Base-by-base conservation (phyloP, 208 protist genomes). In the Crithidia expoeki region DNA sequence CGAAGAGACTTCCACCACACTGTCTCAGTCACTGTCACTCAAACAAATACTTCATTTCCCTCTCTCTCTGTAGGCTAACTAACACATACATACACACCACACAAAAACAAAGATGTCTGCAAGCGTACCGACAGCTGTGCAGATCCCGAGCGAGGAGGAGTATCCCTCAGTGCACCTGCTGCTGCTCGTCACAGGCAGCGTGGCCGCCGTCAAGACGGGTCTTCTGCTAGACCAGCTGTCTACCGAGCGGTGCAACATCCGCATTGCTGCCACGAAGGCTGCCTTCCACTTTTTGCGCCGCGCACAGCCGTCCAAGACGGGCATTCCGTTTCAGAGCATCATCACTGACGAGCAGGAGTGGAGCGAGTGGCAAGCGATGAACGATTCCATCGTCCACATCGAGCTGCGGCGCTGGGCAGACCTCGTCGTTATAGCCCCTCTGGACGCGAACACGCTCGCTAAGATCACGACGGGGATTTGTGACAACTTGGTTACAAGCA, bases 391-490 rank as follows among this genome's bases (percentile, higher is more conserved):
- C n/a, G 80, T 96, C 57, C 95, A 98, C 76, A 97, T 97, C 72
- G 90, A 97, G 64, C 77, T 99, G 51, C 81, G 95, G 34, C 80
- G 89, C 25, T 99, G 98, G 97, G 97, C 97, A 5, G 95, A 99
- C 71, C 34, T 98, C 16, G 79, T 99, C n/a, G 73, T 99, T 17
- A 92, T 99, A 56, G 97, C 92, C 1, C 98, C 98, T 7, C 86
- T 99, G 21, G 92, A 97, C 62, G 98, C 98, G 4, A 99, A 99
- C 85, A 98, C 94, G 17, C 83, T 99, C 9, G 98, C 97, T 25
- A 99, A 99, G 79, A 44, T 99, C 14, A 76, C 95, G 5, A 86
- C 80, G 68, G 98, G 98, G 3, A 50, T 99, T 16, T 97, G 89
- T 75, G 97, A 99, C 76, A 99, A 99, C 77, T 81, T 98, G 27